A percentile compares a stretch with the other conserved stretches of the same genome.
Conservation (phyloP, 441 rosid species). For the Erodium chrysanthum region DNA sequence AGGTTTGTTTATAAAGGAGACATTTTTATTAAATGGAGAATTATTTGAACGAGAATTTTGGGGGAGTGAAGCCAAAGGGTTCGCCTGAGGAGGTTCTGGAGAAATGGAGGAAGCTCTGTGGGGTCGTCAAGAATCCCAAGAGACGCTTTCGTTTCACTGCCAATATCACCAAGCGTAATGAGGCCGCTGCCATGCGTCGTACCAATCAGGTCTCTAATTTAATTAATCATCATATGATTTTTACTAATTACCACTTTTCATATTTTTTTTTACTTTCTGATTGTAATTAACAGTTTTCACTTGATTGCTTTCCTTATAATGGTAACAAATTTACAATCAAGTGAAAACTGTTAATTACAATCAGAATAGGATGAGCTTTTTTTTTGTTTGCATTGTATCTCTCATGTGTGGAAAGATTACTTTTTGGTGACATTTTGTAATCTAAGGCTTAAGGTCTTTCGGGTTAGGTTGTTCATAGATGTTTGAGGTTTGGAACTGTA, state of each 20-base stretch:
- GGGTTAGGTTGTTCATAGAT: background rate
- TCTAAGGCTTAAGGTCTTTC: background rate
- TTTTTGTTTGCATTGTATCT: too few species aligned
- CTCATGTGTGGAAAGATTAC: too few species aligned
- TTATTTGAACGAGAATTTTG: slow-evolving; percentile 46
- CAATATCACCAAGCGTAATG: slow-evolving; percentile 52
- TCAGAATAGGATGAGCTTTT: too few species aligned
- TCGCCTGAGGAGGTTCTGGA: slow-evolving; percentile 41
- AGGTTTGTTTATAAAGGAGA: background rate
- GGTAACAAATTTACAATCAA: too few species aligned
- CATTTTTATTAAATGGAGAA: slow-evolving; percentile 40
- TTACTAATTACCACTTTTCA: background rate
- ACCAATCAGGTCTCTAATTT: slow-evolving; percentile 47
- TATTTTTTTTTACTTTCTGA: background rate
- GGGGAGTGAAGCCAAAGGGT: slow-evolving; percentile 40
- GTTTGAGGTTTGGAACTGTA: background rate
- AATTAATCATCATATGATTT: background rate
- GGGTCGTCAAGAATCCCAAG: slow-evolving; percentile 59
- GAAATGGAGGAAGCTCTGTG: slow-evolving; percentile 47
- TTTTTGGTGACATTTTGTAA: background rate
- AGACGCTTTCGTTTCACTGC: slow-evolving; percentile 64
- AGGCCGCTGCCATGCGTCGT: slow-evolving; percentile 75
- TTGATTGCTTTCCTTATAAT: too few species aligned
- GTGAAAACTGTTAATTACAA: too few species aligned
- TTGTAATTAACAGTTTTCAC: too few species aligned